A percentile compares a stretch with the other conserved stretches of the same genome.
These are phyloP conservation scores for Bretschneidera sinensis DNA, from an alignment of 345 rosid genomes.

Conservation along the genomic window DNA sequence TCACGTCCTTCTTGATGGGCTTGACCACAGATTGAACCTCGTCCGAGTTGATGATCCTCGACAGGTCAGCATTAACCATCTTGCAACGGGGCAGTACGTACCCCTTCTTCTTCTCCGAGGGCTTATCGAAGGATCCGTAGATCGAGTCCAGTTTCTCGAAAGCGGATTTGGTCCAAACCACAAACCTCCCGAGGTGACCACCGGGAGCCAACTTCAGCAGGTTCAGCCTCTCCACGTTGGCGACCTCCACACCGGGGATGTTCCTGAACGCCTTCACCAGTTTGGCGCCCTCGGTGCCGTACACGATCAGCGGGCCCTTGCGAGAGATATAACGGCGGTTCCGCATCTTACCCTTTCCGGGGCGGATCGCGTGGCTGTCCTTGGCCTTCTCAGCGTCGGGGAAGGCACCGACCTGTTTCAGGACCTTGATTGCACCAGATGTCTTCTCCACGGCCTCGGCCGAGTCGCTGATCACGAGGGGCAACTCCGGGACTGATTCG, in stretches of 20 bases:
- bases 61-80: conserved; percentile 91
- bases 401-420: too few relatives aligned
- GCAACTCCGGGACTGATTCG: conserved; percentile 82
- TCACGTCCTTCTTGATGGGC: conserved; percentile 62
- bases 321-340: conserved; percentile 81
- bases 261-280: conserved; percentile 90
- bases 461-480: conserved; percentile 68
- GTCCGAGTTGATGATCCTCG: conserved; percentile 91
- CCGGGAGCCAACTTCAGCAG: conserved; percentile 91
- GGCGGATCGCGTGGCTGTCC: too few relatives aligned
- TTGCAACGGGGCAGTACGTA: conserved; percentile 80
- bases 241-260: conserved; percentile 90
- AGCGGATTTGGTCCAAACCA: conserved; percentile 95
- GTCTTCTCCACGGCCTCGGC: conserved; percentile 77
- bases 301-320: conserved; percentile 89
- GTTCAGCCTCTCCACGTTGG: conserved; percentile 77
- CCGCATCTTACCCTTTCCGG: conserved; percentile 91
- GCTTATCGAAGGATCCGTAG: conserved; percentile 79
- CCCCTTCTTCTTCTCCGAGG: conserved; percentile 86
- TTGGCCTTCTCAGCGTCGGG: too few relatives aligned
- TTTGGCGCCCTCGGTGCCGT: conserved; percentile 73
- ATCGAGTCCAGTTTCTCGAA: conserved; percentile 87
- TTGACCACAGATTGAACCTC: conserved; percentile 91
- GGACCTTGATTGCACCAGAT: too few relatives aligned
- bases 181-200: conserved; percentile 90